phyloP scores from a whole-genome alignment of 2,329 filamentous ascomycete species.

The Phaeosphaeria sp. region DNA sequence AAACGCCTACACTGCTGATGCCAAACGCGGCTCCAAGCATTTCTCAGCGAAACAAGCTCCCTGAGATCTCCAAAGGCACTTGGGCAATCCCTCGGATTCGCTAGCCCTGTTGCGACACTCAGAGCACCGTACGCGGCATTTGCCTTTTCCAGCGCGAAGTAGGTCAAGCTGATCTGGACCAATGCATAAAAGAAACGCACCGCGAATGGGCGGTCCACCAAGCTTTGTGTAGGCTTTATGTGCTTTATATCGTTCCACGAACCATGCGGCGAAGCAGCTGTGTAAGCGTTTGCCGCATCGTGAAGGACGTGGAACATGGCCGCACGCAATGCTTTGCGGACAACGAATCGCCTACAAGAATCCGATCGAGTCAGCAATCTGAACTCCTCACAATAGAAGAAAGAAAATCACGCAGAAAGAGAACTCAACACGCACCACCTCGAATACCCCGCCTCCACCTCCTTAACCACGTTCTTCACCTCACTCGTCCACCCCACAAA shows the following conservation, averaged over 20 bases:
- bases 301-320: slow-evolving; percentile 18
- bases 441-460: slow-evolving; percentile 24
- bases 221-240: slow-evolving; percentile 7
- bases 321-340: slow-evolving; percentile 21
- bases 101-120: slow-evolving; percentile 21
- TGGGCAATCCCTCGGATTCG: slow-evolving; percentile 34
- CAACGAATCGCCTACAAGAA: slow-evolving; percentile 24
- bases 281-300: slow-evolving; percentile 21
- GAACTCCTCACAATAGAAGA: neutral
- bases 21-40: slow-evolving; percentile 33
- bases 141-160: slow-evolving; percentile 20
- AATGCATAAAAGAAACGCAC: slow-evolving; percentile 21
- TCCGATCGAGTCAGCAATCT: neutral
- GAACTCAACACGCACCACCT: slow-evolving; percentile 21
- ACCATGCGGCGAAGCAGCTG: slow-evolving; percentile 29
- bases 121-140: slow-evolving; percentile 18
- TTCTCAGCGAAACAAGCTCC: slow-evolving; percentile 24
- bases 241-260: slow-evolving; percentile 23
- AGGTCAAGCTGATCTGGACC: slow-evolving; percentile 28
- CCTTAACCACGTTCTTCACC: slow-evolving; percentile 33
- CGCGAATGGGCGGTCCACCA: slow-evolving; percentile 11
- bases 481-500: slow-evolving; percentile 37
- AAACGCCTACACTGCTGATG: slow-evolving; percentile 33
- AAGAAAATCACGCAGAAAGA: neutral
- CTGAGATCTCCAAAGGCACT: slow-evolving; percentile 27